Percentiles rank a stretch among this genome's conserved stretches.
Conservation (phyloP, 1,284 basidiomycete genomes). For the Papiliotrema terrestris region DNA sequence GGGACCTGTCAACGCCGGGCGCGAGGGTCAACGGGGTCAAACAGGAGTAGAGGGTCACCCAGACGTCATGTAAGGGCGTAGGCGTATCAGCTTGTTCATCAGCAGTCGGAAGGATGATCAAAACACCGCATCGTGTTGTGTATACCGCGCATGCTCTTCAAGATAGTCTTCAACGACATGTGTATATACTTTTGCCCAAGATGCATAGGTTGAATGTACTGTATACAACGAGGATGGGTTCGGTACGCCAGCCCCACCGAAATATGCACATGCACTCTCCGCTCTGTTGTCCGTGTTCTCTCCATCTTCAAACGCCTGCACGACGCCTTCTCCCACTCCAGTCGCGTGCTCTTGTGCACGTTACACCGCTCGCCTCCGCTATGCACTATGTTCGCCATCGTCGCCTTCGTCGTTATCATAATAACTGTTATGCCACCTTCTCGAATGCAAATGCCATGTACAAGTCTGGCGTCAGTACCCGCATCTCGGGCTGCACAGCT, state of each 20-base stretch:
- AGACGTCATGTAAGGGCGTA: no score
- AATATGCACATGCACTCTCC: not conserved
- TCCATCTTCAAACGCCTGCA: not conserved
- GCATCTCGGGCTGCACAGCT: not conserved
- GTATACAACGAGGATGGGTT: not conserved
- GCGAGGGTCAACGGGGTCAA: not conserved
- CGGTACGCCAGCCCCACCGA: not conserved
- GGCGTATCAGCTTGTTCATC: no score
- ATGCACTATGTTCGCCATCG: not conserved
- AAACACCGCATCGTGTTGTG: not conserved
- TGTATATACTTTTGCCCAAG: not conserved
- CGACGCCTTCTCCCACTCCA: not conserved
- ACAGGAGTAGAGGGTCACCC: not conserved
- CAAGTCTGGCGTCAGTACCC: conserved; percentile 57
- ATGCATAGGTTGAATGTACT: not conserved
- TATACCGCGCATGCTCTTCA: not conserved
- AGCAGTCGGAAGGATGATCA: no score
- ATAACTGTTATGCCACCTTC: conserved; percentile 48
- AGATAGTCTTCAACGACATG: not conserved
- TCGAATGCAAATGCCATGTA: conserved; percentile 80
- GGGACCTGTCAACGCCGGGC: conserved; percentile 34
- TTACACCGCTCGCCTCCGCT: not conserved
- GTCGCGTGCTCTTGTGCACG: not conserved
- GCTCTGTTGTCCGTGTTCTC: not conserved
- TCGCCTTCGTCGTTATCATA: no score